phyloP scores from a whole-genome alignment of 768 basidiomycete genomes.

The Trametes cingulata region DNA sequence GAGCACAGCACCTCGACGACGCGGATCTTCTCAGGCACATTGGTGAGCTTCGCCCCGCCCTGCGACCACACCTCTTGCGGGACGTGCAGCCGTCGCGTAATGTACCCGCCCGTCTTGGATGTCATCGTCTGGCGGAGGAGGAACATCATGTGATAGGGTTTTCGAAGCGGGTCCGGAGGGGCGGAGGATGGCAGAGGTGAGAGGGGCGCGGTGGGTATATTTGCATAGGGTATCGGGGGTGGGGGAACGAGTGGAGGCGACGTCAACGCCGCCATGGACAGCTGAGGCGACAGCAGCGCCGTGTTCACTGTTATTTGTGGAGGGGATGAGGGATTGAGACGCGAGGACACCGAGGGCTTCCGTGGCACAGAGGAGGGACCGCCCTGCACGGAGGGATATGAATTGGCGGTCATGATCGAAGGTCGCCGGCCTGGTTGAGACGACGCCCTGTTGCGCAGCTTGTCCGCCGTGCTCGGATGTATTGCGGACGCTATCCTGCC shows the following conservation, averaged over 20 bases:
- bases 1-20: slow-evolving; percentile 78
- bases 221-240: slow-evolving; percentile 50
- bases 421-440: slow-evolving; percentile 80
- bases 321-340: slow-evolving; percentile 50
- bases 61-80: slow-evolving; percentile 91
- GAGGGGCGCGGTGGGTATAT: slow-evolving; percentile 70
- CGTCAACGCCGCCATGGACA: slow-evolving; percentile 33
- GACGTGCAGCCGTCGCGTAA: slow-evolving; percentile 84
- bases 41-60: slow-evolving; percentile 81
- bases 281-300: slow-evolving; percentile 46
- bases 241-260: slow-evolving; percentile 43
- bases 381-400: slow-evolving; percentile 51
- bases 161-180: slow-evolving; percentile 71
- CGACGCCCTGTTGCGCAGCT: slow-evolving; percentile 60
- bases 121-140: slow-evolving; percentile 78
- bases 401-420: slow-evolving; percentile 52
- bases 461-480: slow-evolving; percentile 40
- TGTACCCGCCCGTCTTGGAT: slow-evolving; percentile 80
- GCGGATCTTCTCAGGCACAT: slow-evolving; percentile 81
- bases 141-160: slow-evolving; percentile 91
- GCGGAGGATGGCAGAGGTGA: slow-evolving; percentile 76
- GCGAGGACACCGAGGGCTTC: slow-evolving; percentile 65
- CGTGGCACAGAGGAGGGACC: slow-evolving; percentile 42
- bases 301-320: slow-evolving; percentile 53
- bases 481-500: slow-evolving; percentile 38